Conservation (phyloP, 495 filamentous ascomycete genomes). For the Neurospora terricola region DNA sequence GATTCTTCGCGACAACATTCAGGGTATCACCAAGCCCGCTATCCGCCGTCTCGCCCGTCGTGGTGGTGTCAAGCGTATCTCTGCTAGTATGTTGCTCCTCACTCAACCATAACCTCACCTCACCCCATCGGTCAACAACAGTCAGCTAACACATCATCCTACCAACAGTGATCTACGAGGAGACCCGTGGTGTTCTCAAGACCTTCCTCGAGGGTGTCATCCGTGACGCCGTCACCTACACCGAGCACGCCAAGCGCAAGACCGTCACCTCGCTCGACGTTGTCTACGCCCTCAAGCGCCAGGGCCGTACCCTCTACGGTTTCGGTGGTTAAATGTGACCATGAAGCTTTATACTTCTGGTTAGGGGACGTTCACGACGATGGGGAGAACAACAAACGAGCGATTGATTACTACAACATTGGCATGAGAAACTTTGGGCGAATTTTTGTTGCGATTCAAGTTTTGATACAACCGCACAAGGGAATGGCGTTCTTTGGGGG, state of each 20-base stretch:
- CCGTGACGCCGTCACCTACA: slow-evolving; percentile 96
- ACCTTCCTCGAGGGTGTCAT: slow-evolving; percentile 99
- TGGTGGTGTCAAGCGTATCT: slow-evolving; percentile 99
- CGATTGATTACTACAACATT: not conserved
- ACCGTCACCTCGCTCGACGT: slow-evolving; percentile 93
- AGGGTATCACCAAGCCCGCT: slow-evolving; percentile 99
- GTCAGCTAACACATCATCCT: slow-evolving; percentile 46
- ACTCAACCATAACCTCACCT: too few species aligned
- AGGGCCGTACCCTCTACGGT: slow-evolving; percentile 93
- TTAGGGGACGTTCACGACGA: not conserved
- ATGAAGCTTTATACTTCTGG: not conserved
- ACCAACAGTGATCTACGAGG: slow-evolving; percentile 81
- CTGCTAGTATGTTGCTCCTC: slow-evolving; percentile 53
- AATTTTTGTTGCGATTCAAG: not conserved
- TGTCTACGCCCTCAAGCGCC: slow-evolving; percentile 90
- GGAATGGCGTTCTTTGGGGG: not conserved
- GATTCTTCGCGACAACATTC: slow-evolving; percentile 99
- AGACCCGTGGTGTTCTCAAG: slow-evolving; percentile 99
- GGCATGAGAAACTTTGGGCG: not conserved
- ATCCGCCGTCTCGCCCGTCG: slow-evolving; percentile 99
- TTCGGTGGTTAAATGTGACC: slow-evolving; percentile 72
- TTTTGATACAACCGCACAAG: not conserved
- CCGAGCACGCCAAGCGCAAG: slow-evolving; percentile 96
- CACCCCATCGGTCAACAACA: slow-evolving; percentile 59
- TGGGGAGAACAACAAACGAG: not conserved